Evolutionary conservation across 2,329 filamentous ascomycete genomes (phyloP), one percentile per base, ranked within the genome.

Genomic region (Aspergillus bombycis): DNA sequence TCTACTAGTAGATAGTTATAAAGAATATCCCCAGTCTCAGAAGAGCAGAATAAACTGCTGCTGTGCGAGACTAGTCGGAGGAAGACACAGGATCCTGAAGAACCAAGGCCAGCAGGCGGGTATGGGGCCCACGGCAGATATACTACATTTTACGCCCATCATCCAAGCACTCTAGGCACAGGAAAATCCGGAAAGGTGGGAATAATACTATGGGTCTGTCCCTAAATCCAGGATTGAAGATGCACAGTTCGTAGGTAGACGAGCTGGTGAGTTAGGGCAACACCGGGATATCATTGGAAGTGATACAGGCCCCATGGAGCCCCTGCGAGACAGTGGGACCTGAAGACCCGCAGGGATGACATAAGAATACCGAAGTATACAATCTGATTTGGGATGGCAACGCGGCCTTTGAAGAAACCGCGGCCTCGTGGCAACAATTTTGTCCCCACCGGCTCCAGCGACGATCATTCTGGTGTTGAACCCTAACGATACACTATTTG

Each of bases 81-180:
- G 64, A 66, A 66, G 62, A 66, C 58, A 43, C 26, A 26, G 46
- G 32, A 62, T 65, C 64, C 57, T 65, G 59, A 59, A 57, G 55
- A 62, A 36, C 46, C 38, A 30, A 56, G 48, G 23, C 10, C 32
- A 30, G 36, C 16, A 3, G 8, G 41, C 38, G 23, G 54, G n/a
- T 32, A 59, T 32, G 62, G 38, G 50, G 12, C 12, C 53, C 30
- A n/a, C 28, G 43, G 10, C 43, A 41, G 34, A 63, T 63, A 60
- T 63, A 58, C 59, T 57, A 52, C 36, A 45, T 30, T 46, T 43
- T 14, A 45, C 36, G 23, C 19, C 50, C 38, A 56, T 11, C 32
- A 54, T 36, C 21, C 16, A 46, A 21, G 43, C 11, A 26, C 23
- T 23, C 14, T 21, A 36, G 30, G 8, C n/a, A 54, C 28, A 54